phyloP scores from a whole-genome alignment of 2,329 filamentous ascomycete genomes.

The Knufia fluminis region DNA sequence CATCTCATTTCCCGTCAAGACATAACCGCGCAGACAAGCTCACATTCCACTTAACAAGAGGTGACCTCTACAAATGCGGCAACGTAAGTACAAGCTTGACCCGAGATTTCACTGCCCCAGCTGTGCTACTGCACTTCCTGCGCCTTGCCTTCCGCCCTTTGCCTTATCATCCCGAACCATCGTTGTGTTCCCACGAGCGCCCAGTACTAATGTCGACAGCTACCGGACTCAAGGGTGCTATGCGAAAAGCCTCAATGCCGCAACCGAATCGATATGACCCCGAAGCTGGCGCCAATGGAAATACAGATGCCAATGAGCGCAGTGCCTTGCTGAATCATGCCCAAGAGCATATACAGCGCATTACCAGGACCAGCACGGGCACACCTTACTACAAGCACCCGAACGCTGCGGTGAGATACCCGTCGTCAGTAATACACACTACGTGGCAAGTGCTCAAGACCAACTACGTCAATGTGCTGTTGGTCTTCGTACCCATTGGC shows the following conservation, averaged over 20 bases:
- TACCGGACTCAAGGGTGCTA: slow-evolving; percentile 5
- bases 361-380: slow-evolving; percentile 16
- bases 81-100: slow-evolving; percentile 2
- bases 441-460: slow-evolving; percentile 38
- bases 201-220: slow-evolving; percentile 7
- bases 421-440: slow-evolving; percentile 30
- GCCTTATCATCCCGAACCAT: neutral
- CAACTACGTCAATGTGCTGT: slow-evolving; percentile 50
- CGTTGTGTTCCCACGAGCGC: neutral
- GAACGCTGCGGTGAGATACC: slow-evolving; percentile 32
- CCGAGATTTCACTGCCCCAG: neutral
- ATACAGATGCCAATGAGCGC: slow-evolving; percentile 28
- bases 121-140: neutral
- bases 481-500: slow-evolving; percentile 56
- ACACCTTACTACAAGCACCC: slow-evolving; percentile 30
- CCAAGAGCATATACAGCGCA: slow-evolving; percentile 8
- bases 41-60: neutral
- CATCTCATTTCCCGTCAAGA: slow-evolving; percentile 3
- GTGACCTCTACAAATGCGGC: slow-evolving; percentile 2
- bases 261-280: slow-evolving; percentile 18
- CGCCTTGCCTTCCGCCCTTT: neutral
- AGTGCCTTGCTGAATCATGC: slow-evolving; percentile 25
- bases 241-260: slow-evolving; percentile 12
- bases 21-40: neutral
- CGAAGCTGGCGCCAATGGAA: slow-evolving; percentile 24